Base-by-base conservation (phyloP, 768 basidiomycete species). In the Kwoniella sp. region DNA sequence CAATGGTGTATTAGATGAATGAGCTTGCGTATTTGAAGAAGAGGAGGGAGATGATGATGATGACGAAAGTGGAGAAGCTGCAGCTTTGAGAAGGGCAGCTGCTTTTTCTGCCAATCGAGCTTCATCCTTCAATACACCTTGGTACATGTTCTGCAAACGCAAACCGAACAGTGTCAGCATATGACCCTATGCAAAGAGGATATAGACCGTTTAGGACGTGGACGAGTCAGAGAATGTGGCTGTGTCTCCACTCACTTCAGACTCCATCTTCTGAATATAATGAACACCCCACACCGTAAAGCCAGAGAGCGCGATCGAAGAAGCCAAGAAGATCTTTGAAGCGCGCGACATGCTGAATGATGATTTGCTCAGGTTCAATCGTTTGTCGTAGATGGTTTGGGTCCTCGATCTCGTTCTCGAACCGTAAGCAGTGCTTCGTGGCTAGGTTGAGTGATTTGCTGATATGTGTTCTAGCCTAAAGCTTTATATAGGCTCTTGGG, bases 201-300 rank as follows among this genome's bases (percentile, higher is more conserved):
- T n/a, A n/a, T n/a, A 33, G 33, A 33, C 13, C 5, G 33, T 33
- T 6, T 13, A 33, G 13, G 33, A 33, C 5, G 33, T 6, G 13
- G 7, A 5, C 33, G 7, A 33, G 33, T 13, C 33, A 6, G 33
- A 33, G 33, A 13, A 33, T 33, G 7, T 33, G 7, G 33, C 33
- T 13, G n/a, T 33, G 13, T 33, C 33, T 33, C 33, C 33, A 68
- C 81, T 67, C 54, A 92, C 94, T 70, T 91, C 86, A 60, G 88
- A 88, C 80, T 97, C 92, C 72, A 86, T 85, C 17, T 84, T 82
- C 76, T 97, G 93, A 59, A 93, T 86, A 72, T 84, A 89, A 77
- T 97, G 94, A 29, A 97, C 93, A 21, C 86, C 90, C 86, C 88
- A 95, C 78, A 97, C 86, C 26, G 89, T 90, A 37, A 88, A 79